These are phyloP conservation scores for Cardamine occulta DNA, from an alignment of 345 rosid genomes.

Conservation along the genomic window DNA sequence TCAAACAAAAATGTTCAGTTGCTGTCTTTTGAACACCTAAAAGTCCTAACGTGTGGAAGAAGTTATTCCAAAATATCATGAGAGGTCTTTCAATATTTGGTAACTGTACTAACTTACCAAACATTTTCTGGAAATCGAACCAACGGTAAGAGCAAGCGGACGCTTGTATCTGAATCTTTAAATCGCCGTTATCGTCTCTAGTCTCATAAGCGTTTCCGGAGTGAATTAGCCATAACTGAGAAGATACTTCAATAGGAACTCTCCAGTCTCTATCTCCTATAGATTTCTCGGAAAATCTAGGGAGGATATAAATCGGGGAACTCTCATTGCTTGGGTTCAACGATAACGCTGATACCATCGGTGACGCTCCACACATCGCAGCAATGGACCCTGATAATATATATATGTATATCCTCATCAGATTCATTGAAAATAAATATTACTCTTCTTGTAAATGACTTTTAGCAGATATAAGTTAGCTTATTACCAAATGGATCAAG, in stretches of 20 bases:
- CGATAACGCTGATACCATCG: conserved; percentile 89
- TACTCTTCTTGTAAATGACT: neutral
- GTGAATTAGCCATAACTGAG: conserved; percentile 78
- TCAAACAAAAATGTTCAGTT: neutral
- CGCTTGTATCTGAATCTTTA: conserved; percentile 65
- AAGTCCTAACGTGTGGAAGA: conserved; percentile 7
- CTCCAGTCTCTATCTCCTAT: conserved; percentile 65
- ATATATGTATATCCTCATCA: neutral
- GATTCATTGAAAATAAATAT: conserved; percentile 18
- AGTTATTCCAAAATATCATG: neutral
- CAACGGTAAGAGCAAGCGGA: conserved; percentile 76
- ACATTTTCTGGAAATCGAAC: conserved; percentile 83
- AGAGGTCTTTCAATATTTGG: conserved; percentile 1
- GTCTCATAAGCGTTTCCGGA: conserved; percentile 76
- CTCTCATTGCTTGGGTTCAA: conserved; percentile 74
- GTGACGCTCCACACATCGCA: conserved; percentile 78
- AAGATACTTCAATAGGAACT: conserved; percentile 69
- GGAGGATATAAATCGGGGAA: conserved; percentile 81
- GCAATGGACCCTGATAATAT: conserved; percentile 64
- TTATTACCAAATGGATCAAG: conserved; percentile 65
- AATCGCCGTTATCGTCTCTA: conserved; percentile 48
- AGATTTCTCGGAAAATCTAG: conserved; percentile 54
- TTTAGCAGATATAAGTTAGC: neutral
- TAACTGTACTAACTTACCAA: conserved; percentile 52
- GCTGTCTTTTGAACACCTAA: neutral